phyloP scores from a whole-genome alignment of 805 yeast genomes.

The Nakazawaea wickerhamii region DNA sequence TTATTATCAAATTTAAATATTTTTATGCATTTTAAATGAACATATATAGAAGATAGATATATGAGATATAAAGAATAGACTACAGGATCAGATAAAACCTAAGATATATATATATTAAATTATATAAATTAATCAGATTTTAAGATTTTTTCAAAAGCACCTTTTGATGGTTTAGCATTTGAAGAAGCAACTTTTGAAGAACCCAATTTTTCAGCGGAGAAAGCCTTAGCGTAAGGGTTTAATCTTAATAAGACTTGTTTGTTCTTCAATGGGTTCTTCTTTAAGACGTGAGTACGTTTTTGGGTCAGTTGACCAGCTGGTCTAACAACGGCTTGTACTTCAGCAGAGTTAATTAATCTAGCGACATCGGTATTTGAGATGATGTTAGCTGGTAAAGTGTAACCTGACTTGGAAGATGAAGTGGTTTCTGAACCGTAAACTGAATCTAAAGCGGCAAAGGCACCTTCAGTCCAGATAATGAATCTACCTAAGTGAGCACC shows the following conservation, averaged over 20 bases:
- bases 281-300: constrained; percentile 91
- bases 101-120: no score
- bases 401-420: constrained; percentile 79
- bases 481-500: constrained; percentile 99
- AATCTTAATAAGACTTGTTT: constrained; percentile 95
- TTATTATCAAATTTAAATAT: no score
- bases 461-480: constrained; percentile 99
- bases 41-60: no score
- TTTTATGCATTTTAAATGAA: no score
- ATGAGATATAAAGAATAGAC: no score
- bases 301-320: constrained; percentile 92
- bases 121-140: constrained; percentile 53
- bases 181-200: constrained; percentile 67
- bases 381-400: constrained; percentile 91
- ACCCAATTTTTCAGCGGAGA: constrained; percentile 86
- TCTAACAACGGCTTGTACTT: constrained; percentile 95
- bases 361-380: constrained; percentile 93
- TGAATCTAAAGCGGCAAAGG: constrained; percentile 93
- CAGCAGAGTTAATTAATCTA: constrained; percentile 98
- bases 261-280: constrained; percentile 99
- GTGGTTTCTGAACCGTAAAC: constrained; percentile 94
- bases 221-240: constrained; percentile 99
- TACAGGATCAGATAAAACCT: no score
- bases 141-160: constrained; percentile 62
- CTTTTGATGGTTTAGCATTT: constrained; percentile 63